Evolutionary conservation across 768 basidiomycete species (phyloP), one percentile per base, ranked within the genome.

Genomic region (Lentinus tigrinus): DNA sequence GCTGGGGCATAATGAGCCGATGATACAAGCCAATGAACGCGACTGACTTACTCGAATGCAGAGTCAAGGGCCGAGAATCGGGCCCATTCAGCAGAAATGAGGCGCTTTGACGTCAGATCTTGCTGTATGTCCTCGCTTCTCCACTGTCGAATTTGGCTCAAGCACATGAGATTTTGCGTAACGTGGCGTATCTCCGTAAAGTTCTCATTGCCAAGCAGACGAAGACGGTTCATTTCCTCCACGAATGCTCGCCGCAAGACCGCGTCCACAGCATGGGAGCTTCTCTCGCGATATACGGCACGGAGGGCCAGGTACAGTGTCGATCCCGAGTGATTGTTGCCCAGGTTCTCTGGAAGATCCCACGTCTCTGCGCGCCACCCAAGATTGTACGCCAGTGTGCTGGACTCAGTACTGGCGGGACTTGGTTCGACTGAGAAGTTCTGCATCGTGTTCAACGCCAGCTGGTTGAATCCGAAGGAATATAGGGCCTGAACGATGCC

Each of bases 311-410:
- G 77, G 71, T 96, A 99, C 4, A 98, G 74, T 2, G 86, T 74
- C 14, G 81, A 78, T 23, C 83, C 84, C 9, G 84, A 70, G 26
- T 75, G 75, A 23, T 74, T 73, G 52, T 77, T 72, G 1, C 72
- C 71, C 10, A 73, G 62, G 0, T 77, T 76, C 48, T 90, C 83
- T 1, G 95, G 95, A 24, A 99, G 75, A 72, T 98, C 95, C 97
- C 97, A 99, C 1, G 87, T 88, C 60, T 90, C 92, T 0, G 95
- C 96, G 46, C 95, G 81, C 97, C 97, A 98, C 16, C 91, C 97
- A 1, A 98, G 77, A 39, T 85, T 81, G 71, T 93, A 95, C 43
- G 77, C 75, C 0, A 82, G 73, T 16, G 78, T 69, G 24, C 59
- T 65, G 1, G 62, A 14, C 60, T 67, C 53, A 39, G 64, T 65